Conservation (phyloP, 179 eudicot genomes). For the Nepenthes alata region DNA sequence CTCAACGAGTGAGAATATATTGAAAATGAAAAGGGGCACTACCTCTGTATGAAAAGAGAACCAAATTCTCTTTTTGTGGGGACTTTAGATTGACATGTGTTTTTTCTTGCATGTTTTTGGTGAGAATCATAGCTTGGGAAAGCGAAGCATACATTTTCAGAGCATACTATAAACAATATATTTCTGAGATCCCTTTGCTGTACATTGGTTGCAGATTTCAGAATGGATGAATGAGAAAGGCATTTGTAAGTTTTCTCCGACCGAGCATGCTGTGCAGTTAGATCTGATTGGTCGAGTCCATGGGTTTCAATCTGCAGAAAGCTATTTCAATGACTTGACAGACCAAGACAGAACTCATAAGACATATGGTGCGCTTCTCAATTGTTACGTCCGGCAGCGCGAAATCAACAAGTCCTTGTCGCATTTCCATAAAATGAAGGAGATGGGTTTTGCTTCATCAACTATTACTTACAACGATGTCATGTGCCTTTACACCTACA, state of each 20-base stretch:
- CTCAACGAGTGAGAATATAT: too few relatives aligned
- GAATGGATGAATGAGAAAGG: conserved; percentile 69
- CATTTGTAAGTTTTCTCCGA: conserved; percentile 39
- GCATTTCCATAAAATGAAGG: conserved; percentile 66
- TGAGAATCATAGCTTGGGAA: too few relatives aligned
- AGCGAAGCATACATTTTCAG: too few relatives aligned
- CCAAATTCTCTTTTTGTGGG: neutral
- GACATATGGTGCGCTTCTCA: conserved; percentile 82
- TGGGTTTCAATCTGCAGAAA: conserved; percentile 64
- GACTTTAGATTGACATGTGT: neutral
- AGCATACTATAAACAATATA: too few relatives aligned
- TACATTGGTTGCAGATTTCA: conserved; percentile 38
- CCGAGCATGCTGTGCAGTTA: conserved; percentile 70
- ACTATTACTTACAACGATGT: conserved; percentile 59
- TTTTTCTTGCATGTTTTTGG: too few relatives aligned
- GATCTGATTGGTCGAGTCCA: conserved; percentile 78
- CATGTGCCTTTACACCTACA: conserved; percentile 65
- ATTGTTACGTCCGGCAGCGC: conserved; percentile 76
- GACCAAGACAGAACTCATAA: conserved; percentile 53
- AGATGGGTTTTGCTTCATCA: conserved; percentile 47
- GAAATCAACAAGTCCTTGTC: conserved; percentile 51
- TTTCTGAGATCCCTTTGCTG: neutral
- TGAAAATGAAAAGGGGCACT: too few relatives aligned
- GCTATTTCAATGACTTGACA: conserved; percentile 45
- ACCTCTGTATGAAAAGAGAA: neutral